Base-by-base conservation (phyloP, 768 basidiomycete genomes). In the Strobilomyces echinocephalus region DNA sequence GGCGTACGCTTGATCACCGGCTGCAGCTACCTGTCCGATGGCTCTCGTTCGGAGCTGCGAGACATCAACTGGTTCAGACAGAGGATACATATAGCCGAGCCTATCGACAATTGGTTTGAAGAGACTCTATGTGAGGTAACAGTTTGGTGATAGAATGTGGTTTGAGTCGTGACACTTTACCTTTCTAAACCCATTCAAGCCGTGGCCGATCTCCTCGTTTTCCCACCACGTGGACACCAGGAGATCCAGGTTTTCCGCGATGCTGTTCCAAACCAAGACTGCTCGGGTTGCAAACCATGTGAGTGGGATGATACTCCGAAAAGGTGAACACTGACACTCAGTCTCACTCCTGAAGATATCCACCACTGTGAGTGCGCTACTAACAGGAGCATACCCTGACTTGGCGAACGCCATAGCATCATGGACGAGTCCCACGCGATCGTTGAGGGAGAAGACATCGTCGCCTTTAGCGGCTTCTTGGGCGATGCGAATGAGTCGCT, bases 341-440 rank as follows among this genome's bases (percentile, higher is more conserved):
- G 79, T 79, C 73, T 97, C 95, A 42, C 78, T 72, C 58, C 78
- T 79, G 60, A 95, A 74, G 42, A 79, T 76, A 46, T 86, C 74
- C 42, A 93, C 75, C 42, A 97, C 75, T 21, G 80, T 82, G 60
- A 99, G 76, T 1, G 86, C 82, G 56, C 83, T 85, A 61, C 90
- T 91, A 33, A 91, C 77, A 54, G 84, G 78, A 45, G 84, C 75
- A 62, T 89, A 80, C 4, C 94, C 94, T 18, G 92, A 88, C 63
- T 85, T 83, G 46, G 91, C 81, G 30, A 97, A 79, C 1, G 86
- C 86, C 63, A 88, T 77, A 1, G 86, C 78, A 62, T 98, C 97
- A 46, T 87, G 80, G 20, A 95, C 82, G 26, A 99, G 76, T 16
- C 95, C 95, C 61, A 97, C 85, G 21, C 91, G 82, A 66, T 99